Evolutionary conservation across 495 filamentous ascomycete species (phyloP).

Genomic region (Lasiosphaeria miniovina): DNA sequence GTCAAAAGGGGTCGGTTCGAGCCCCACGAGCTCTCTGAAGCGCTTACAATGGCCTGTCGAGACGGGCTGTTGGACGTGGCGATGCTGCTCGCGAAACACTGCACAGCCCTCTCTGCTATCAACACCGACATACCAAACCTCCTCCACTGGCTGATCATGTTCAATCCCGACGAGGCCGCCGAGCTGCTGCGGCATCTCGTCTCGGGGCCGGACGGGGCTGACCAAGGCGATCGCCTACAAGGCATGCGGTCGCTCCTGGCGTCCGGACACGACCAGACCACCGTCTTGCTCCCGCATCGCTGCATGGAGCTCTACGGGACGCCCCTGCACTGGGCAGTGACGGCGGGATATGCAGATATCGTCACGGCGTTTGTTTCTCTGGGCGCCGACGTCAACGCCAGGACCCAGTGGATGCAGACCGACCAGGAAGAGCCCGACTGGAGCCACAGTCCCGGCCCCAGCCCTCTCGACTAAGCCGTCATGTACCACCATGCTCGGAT

Average conservation of each 20-base stretch:
- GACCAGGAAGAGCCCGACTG: not conserved
- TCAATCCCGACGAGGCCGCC: not conserved
- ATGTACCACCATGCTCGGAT: not conserved
- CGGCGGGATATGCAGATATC: not conserved
- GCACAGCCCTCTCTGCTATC: not conserved
- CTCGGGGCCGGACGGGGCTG: not conserved
- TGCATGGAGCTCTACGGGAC: not conserved
- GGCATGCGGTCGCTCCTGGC: not conserved
- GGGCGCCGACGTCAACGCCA: not conserved
- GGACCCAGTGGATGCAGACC: not conserved
- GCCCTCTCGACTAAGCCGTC: not conserved
- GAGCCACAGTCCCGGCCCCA: not conserved
- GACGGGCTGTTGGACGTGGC: not conserved
- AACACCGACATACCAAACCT: not conserved
- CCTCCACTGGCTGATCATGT: not conserved
- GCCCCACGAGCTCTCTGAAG: not conserved
- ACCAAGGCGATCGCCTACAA: not conserved
- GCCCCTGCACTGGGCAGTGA: not conserved
- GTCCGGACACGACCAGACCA: not conserved
- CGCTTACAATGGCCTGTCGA: not conserved
- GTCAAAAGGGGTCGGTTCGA: not conserved
- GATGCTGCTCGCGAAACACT: not conserved
- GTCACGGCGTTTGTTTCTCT: not conserved
- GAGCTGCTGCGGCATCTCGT: not conserved
- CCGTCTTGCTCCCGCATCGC: not conserved